These are phyloP conservation scores for Hypomyces perniciosus DNA, from an alignment of 2,329 filamentous ascomycete genomes.

Conservation along the genomic window DNA sequence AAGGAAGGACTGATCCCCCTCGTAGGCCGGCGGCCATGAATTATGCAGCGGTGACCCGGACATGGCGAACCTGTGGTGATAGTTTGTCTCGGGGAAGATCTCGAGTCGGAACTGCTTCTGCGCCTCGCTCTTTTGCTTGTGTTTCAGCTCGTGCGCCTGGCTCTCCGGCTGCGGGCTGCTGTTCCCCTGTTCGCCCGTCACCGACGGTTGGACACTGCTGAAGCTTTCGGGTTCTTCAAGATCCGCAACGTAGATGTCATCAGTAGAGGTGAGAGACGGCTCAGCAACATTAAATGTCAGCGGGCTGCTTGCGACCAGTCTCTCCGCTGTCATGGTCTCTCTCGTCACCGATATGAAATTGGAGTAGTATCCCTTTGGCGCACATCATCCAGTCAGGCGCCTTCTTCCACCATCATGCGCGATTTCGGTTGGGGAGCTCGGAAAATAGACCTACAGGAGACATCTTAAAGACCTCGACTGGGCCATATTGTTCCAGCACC, in stretches of 20 bases:
- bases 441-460: constrained; percentile 14
- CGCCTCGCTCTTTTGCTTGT: neutral
- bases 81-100: constrained; percentile 33
- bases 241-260: constrained; percentile 29
- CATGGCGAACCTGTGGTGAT: constrained; percentile 35
- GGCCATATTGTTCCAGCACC: constrained; percentile 43
- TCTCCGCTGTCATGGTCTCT: constrained; percentile 31
- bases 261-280: constrained; percentile 18
- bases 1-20: constrained; percentile 29
- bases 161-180: neutral
- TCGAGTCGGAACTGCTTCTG: constrained; percentile 37
- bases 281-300: constrained; percentile 38
- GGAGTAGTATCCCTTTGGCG: constrained; percentile 37
- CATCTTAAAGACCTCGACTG: constrained; percentile 47
- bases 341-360: constrained; percentile 47
- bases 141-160: constrained; percentile 20
- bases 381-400: constrained; percentile 7
- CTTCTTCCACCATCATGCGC: neutral
- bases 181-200: constrained; percentile 1
- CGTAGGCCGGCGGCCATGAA: constrained; percentile 34
- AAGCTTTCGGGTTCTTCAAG: constrained; percentile 19
- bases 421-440: neutral
- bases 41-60: constrained; percentile 31
- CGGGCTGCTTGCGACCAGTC: constrained; percentile 40
- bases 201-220: constrained; percentile 7